Evolutionary conservation across 495 filamentous ascomycete species (phyloP).

Genomic region (Cenococcum geophilum): DNA sequence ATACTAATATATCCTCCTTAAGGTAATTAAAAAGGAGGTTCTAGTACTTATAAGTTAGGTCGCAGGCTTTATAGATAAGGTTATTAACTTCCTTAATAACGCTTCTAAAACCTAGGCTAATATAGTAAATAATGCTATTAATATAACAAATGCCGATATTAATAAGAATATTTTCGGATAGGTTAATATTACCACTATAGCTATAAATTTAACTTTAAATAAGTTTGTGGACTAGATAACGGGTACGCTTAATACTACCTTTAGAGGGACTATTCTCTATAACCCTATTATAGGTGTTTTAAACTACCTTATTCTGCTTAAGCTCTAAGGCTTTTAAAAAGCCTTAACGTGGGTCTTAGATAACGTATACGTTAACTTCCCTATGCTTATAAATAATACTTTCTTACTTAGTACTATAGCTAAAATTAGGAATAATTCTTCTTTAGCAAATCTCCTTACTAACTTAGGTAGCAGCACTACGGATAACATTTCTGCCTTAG

Average conservation of each 20-base stretch:
- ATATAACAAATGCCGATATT: conserved; percentile 57
- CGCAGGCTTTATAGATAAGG: conserved; percentile 71
- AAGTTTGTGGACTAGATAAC: too few relatives aligned
- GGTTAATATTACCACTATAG: too few relatives aligned
- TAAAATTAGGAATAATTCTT: too few relatives aligned
- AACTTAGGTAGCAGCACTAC: conserved; percentile 59
- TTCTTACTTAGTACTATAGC: too few relatives aligned
- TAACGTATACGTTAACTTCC: conserved; percentile 73
- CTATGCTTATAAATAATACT: too few relatives aligned
- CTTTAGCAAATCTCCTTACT: conserved; percentile 66
- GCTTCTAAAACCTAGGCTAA: conserved; percentile 72
- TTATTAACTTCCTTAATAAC: too few relatives aligned
- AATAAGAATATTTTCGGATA: too few relatives aligned
- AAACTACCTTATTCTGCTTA: conserved; percentile 40
- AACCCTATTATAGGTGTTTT: too few relatives aligned
- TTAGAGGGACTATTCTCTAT: conserved; percentile 72
- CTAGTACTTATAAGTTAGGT: conserved; percentile 72
- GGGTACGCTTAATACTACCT: conserved; percentile 87
- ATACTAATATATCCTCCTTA: conserved; percentile 76
- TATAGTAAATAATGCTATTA: conserved; percentile 67
- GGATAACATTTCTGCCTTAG: conserved; percentile 73
- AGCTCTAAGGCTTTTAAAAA: conserved; percentile 56
- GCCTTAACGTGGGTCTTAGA: conserved; percentile 86
- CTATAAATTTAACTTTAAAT: too few relatives aligned
- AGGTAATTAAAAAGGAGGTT: too few relatives aligned